Evolutionary conservation across 495 filamentous ascomycete species (phyloP).

Genomic region (Bacidia gigantensis): DNA sequence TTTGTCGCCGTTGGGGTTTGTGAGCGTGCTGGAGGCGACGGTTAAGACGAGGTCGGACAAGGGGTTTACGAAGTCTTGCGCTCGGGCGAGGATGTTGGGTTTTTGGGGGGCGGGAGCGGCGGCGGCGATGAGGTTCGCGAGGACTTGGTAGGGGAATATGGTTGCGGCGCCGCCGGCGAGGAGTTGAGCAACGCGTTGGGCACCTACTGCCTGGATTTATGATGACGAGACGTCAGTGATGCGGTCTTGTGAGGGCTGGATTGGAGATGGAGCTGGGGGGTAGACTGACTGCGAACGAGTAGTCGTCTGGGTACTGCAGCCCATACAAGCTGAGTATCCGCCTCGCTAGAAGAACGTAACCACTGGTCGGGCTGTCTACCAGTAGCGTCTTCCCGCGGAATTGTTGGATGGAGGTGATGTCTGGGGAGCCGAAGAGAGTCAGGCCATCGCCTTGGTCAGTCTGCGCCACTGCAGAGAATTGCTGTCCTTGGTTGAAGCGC

Average conservation of each 20-base stretch:
- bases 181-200: neutral
- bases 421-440: neutral
- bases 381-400: neutral
- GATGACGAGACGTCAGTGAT: neutral
- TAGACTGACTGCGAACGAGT: constrained; percentile 1
- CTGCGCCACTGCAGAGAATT: neutral
- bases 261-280: too few species aligned
- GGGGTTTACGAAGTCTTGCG: constrained; percentile 1
- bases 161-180: neutral
- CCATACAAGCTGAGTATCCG: neutral
- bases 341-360: neutral
- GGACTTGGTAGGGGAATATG: constrained; percentile 2
- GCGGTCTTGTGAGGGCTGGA: too few species aligned
- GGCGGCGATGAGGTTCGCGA: neutral
- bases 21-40: neutral
- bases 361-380: neutral
- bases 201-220: neutral
- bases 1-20: neutral
- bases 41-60: neutral
- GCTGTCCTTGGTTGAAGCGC: constrained; percentile 1
- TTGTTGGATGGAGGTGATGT: neutral
- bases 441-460: neutral
- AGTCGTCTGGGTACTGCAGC: neutral
- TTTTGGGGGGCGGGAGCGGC: neutral
- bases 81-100: constrained; percentile 1